Evolutionary conservation across 257 asterid genomes (phyloP).

Genomic region (Coffea canephora): DNA sequence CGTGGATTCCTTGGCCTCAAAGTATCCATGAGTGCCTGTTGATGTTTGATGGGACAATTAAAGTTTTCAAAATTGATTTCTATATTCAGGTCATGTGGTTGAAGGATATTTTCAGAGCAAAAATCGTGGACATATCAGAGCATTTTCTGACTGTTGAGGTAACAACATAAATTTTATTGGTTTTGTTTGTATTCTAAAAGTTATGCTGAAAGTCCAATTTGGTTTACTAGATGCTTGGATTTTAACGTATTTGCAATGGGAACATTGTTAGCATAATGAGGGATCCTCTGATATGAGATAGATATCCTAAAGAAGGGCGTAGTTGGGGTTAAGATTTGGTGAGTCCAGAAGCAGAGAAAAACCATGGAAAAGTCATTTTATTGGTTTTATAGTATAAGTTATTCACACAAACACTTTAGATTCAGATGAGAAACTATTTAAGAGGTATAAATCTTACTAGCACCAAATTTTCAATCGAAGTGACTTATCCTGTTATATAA

Average conservation of each 20-base stretch:
- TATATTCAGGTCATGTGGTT: slow-evolving; percentile 73
- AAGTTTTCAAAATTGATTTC: slow-evolving; percentile 20
- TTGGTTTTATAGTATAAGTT: no score
- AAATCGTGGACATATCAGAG: slow-evolving; percentile 74
- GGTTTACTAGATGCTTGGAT: background rate
- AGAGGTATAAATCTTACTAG: background rate
- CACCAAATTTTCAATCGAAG: background rate
- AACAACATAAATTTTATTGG: slow-evolving; percentile 19
- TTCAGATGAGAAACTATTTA: background rate
- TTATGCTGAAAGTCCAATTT: background rate
- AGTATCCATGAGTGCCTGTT: background rate
- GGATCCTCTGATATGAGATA: background rate
- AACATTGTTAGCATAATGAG: background rate
- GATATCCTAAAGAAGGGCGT: background rate
- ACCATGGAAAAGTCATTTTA: background rate
- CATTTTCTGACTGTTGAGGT: slow-evolving; percentile 78
- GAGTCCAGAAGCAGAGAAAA: background rate
- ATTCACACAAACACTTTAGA: background rate
- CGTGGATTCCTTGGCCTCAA: background rate
- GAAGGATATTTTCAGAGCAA: slow-evolving; percentile 74
- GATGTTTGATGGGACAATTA: background rate
- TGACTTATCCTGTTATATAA: background rate
- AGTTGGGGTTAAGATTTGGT: background rate
- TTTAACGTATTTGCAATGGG: no score
- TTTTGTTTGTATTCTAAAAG: background rate